phyloP scores from a whole-genome alignment of 1,284 basidiomycete species.

The Malassezia pachydermatis region DNA sequence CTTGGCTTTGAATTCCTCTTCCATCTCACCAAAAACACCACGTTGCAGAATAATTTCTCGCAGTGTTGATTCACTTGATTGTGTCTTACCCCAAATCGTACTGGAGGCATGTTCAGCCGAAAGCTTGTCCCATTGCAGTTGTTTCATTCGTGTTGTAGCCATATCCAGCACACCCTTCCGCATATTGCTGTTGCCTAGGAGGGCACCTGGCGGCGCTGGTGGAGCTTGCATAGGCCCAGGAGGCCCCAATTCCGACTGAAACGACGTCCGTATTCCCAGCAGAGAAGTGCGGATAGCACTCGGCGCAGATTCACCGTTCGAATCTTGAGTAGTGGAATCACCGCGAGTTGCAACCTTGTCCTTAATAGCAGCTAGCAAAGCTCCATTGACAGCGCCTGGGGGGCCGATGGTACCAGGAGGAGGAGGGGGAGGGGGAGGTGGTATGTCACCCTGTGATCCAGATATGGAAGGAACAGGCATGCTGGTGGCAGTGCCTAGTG shows the following conservation, averaged over 20 bases:
- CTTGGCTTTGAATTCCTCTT: slow-evolving; percentile 95
- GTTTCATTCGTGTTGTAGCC: slow-evolving; percentile 86
- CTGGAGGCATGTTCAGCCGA: slow-evolving; percentile 44
- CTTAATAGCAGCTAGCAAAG: neutral
- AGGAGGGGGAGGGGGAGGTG: slow-evolving; percentile 28
- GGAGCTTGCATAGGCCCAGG: slow-evolving; percentile 39
- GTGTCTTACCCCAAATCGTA: slow-evolving; percentile 40
- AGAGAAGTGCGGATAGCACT: slow-evolving; percentile 14
- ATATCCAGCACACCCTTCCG: slow-evolving; percentile 76
- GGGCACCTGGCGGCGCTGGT: slow-evolving; percentile 31
- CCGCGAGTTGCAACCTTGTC: neutral
- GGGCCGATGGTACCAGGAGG: slow-evolving; percentile 6
- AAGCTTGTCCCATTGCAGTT: slow-evolving; percentile 92
- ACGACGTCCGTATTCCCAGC: slow-evolving; percentile 40
- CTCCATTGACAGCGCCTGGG: neutral
- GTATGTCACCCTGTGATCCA: slow-evolving; percentile 8
- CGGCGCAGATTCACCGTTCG: neutral
- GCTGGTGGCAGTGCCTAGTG: neutral
- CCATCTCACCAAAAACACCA: slow-evolving; percentile 90
- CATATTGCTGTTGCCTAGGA: slow-evolving; percentile 52
- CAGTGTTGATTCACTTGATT: slow-evolving; percentile 27
- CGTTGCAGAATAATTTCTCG: slow-evolving; percentile 26
- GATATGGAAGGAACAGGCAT: neutral
- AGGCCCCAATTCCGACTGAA: slow-evolving; percentile 23
- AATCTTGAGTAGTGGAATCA: neutral